Evolutionary conservation across 208 protist species (phyloP), one percentile per base, ranked within the genome.

Genomic region (Trichomonas gallinae): DNA sequence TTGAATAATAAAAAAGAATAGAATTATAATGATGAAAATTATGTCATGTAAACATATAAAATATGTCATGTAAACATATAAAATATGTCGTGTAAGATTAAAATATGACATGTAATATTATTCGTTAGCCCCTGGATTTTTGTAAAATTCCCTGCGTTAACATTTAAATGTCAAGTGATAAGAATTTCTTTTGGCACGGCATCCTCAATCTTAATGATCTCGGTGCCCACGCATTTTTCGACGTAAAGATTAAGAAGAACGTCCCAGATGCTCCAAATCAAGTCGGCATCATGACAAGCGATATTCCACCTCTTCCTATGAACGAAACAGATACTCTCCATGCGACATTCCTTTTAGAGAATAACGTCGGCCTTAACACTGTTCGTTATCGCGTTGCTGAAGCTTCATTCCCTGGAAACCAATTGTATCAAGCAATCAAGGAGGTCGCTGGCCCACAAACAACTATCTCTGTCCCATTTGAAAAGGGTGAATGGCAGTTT

Each of bases 241-340:
- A 93, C 51, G 87, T 93, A 51, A 93, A 93, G n/a, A 93, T 93
- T 26, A 93, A 93, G 87, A 93, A 93, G 44, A 93, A 93, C n/a
- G 87, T 93, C 26, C 87, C 87, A 51, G 87, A 93, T 93, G 87
- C 87, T 38, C 87, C 87, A 93, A 93, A 93, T 51, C 42, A 48
- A 44, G 87, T 93, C 51, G 87, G 87, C 17, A 93, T 93, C n/a
- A 48, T 51, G 15, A 93, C 87, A 23, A 93, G 87, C 36, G 87
- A 93, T 93, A 93, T 93, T 51, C 87, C 87, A 31, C 87, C 87
- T 17, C 44, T 93, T 21, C 87, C 87, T 17, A n/a, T 93, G 26
- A 51, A 17, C 13, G n/a, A 48, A 58, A 49, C 87, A 58, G 87
- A 93, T 21, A 93, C 87, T 8, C 44, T 93, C 31, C 87, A 93